Base-by-base conservation (phyloP, 2,329 filamentous ascomycete genomes). In the Penicillium sp. region DNA sequence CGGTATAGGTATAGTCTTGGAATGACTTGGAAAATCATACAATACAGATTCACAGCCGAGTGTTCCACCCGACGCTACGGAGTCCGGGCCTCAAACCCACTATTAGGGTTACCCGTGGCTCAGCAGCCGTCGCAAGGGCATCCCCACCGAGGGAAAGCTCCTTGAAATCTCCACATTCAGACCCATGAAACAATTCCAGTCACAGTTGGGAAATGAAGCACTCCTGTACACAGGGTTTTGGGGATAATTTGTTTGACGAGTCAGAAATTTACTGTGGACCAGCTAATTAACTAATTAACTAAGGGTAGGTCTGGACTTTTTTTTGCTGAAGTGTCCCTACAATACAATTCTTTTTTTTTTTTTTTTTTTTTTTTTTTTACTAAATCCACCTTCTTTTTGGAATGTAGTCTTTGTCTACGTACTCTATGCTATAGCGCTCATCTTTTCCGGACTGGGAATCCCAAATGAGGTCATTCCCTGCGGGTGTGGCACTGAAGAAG, bases 101-200 rank as follows among this genome's bases (percentile, higher is more conserved):
- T 52, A 25, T 50, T 48, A 35, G 51, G 50, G 45, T 53, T 53
- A 50, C 54, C 61, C 58, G 55, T 65, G 56, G 58, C 51, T 60
- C 58, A 45, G 56, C 50, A 59, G 50, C 51, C 52, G 35, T 54
- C 19, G 42, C 50, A 45, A n/a, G 50, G 26, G 35, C 35, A 27
- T 35, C 48, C 49, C 52, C 54, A 59, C 58, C 60, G 42, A 33
- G 43, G 27, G 19, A 52, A 55, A 57, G 54, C 59, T 60, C 59
- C 64, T 58, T 59, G 53, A 56, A 67, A 66, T 67, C 65, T 66
- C 65, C 65, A 66, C 64, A 61, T 55, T 31, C n/a, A 35, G 35
- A 52, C 8, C 50, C 47, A 55, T 67, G 65, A 67, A 67, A 67
- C 64, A 62, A 21, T 53, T 47, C 50, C 27, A 46, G 65, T 67